Conservation (phyloP, 371 early-diverging fungal species). For the Chytridiales sp. region DNA sequence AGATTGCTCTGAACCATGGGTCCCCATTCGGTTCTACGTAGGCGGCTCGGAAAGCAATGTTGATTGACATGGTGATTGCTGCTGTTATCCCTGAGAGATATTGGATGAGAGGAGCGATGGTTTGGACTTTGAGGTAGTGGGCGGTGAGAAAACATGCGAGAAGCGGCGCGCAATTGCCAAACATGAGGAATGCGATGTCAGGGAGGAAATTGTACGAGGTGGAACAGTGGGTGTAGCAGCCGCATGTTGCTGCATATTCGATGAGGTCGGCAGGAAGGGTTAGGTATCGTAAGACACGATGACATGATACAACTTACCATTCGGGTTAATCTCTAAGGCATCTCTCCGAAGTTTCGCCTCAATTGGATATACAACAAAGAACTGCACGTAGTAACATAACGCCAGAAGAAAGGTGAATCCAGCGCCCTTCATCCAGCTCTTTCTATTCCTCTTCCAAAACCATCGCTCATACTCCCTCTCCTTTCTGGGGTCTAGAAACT, state of each 20-base stretch:
- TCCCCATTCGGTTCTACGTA: constrained; percentile 24
- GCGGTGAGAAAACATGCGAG: neutral
- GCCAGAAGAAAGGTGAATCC: neutral
- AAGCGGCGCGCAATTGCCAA: constrained; percentile 1
- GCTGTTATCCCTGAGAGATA: neutral
- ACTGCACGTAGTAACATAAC: constrained; percentile 10
- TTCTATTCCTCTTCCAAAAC: constrained; percentile 21
- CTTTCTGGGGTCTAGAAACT: constrained; percentile 10
- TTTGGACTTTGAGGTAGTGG: neutral
- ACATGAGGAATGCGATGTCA: constrained; percentile 6
- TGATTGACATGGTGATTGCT: constrained; percentile 1
- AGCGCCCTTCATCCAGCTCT: constrained; percentile 10
- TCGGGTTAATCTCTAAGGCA: neutral
- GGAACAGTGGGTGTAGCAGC: neutral
- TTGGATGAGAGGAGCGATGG: neutral
- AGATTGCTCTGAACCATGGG: constrained; percentile 14
- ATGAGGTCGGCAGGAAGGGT: neutral
- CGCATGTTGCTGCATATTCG: neutral
- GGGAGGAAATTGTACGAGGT: constrained; percentile 5
- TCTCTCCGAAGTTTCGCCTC: neutral
- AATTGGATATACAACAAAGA: constrained; percentile 2
- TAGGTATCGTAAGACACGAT: neutral
- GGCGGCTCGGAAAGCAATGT: no score
- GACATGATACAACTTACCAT: neutral
- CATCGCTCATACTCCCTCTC: constrained; percentile 27